Evolutionary conservation across 306 rosid species (phyloP), one percentile per base, ranked within the genome.

Genomic region (Lithocarpus polystachyus): DNA sequence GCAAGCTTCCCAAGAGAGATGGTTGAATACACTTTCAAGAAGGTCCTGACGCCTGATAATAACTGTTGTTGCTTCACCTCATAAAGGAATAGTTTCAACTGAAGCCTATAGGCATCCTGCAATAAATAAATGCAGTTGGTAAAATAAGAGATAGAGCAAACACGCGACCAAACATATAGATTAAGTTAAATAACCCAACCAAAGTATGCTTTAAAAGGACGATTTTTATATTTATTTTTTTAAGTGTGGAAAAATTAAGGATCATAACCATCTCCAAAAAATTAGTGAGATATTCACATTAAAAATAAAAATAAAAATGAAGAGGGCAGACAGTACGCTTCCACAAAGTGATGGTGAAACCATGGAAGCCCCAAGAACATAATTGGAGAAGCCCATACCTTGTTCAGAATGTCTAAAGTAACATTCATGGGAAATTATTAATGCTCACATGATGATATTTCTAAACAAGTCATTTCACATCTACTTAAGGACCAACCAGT

Each of bases 91-190:
- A 93, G 73, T 82, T 95, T 95, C 87, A 95, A 84, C 83, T 95
- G 98, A 82, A 93, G 98, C 73, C 99, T 91, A 79, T 93, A 95
- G n/a, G 97, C 99, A 75, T 95, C 97, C 98, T 96, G 94, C 31
- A 80, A 35, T 72, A 71, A 71, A 56, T 23, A 29, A 85, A 77
- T 22, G 23, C 55, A 76, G 67, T 78, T 37, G 40, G 57, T 68
- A 35, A 14, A 71, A 40, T 78, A 19, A 51, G 31, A 78, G 48
- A 55, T 52, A 59, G 28, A 13, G 51, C 35, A 54, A 26, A n/a
- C 9, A 73, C 35, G 20, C 56, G 14, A 56, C 53, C 28, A 74
- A 24, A 48, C 40, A 20, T 37, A 52, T 28, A 62, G 31, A 62
- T 15, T 62, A 62, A 26, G 40, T 28, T 15, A 62, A 14, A 48